These are phyloP conservation scores for Euphorbia peplus DNA, from an alignment of 345 rosid species.

Conservation along the genomic window DNA sequence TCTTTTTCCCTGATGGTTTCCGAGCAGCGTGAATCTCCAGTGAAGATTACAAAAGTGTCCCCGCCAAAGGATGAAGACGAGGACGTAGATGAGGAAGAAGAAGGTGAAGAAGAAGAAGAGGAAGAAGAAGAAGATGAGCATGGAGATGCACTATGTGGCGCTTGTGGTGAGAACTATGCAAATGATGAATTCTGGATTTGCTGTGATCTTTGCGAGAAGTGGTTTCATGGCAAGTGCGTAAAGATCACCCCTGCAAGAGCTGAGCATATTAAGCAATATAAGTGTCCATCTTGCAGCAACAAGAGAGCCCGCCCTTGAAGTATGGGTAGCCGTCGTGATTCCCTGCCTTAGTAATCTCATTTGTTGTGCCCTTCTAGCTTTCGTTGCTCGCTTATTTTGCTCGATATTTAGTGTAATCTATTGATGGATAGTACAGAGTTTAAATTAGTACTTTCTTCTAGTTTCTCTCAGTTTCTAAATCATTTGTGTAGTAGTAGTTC, in stretches of 20 bases:
- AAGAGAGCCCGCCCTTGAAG: slow-evolving; percentile 68
- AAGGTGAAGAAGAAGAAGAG: slow-evolving; percentile 56
- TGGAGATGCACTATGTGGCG: slow-evolving; percentile 73
- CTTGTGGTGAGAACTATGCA: slow-evolving; percentile 74
- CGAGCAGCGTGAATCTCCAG: slow-evolving; percentile 39
- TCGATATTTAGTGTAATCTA: neutral
- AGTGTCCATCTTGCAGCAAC: slow-evolving; percentile 94
- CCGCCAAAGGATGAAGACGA: slow-evolving; percentile 48
- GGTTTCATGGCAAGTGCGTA: slow-evolving; percentile 90
- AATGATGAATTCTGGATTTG: slow-evolving; percentile 83
- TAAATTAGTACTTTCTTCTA: neutral
- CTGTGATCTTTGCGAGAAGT: slow-evolving; percentile 75
- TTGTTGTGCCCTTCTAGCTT: neutral
- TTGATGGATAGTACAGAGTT: slow-evolving; percentile 5
- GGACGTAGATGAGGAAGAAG: slow-evolving; percentile 56
- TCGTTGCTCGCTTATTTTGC: neutral
- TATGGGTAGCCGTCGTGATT: neutral
- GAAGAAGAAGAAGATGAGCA: slow-evolving; percentile 62
- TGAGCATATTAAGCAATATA: slow-evolving; percentile 88
- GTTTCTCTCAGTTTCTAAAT: slow-evolving; percentile 4
- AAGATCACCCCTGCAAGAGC: slow-evolving; percentile 92
- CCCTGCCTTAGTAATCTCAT: neutral
- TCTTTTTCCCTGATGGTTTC: neutral
- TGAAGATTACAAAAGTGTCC: slow-evolving; percentile 37
- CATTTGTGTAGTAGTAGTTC: neutral